Base-by-base conservation (phyloP, 192 early-diverging fungal species). In the Martensiomyces pterosporus region DNA sequence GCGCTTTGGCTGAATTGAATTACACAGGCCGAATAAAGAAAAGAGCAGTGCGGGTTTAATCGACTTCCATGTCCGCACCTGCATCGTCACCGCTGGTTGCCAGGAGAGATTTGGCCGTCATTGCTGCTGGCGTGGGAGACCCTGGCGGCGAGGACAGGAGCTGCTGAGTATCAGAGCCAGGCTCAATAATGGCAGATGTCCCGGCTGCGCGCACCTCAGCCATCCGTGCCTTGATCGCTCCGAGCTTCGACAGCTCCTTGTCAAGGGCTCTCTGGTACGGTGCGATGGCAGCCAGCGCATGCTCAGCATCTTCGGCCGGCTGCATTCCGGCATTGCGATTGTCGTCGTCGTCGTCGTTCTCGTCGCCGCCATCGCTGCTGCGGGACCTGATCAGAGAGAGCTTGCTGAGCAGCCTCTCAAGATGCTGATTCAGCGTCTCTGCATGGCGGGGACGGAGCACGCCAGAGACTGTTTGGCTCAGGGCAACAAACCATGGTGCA, bases 401-500 rank as follows among this genome's bases (percentile, higher is more conserved):
- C 37, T 50, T 33, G 13, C 46, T 24, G 1, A 22, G 9, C 16
- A 41, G 18, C 19, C 22, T 35, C 19, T 46, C 24, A 33, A 70
- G 3, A 13, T 45, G 40, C 32, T 21, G 33, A 17, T 44, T 29
- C 43, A 75, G 25, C 18, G 48, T 35, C 26, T 59, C 51, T 2
- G 71, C 71, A 19, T 75, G 71, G n/a, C 71, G 71, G 23, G 71
- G 71, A 0, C 71, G 55, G 18, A 75, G 25, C 1, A 75, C 49
- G 9, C 71, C 71, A 2, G 52, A 19, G 7, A 75, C 65, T 1
- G 65, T 75, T 38, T 75, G 64, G 8, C 44, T 46, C 29, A 75
- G 47, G 14, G 71, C 71, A 2, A 34, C 60, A 56, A 75, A 75
- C 70, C 70, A 74, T 1, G 64, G 57, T n/a, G 35, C 50, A 4